Evolutionary conservation across 2,329 filamentous ascomycete genomes (phyloP), one percentile per base, ranked within the genome.

Genomic region (Incumbomyces delicatus): DNA sequence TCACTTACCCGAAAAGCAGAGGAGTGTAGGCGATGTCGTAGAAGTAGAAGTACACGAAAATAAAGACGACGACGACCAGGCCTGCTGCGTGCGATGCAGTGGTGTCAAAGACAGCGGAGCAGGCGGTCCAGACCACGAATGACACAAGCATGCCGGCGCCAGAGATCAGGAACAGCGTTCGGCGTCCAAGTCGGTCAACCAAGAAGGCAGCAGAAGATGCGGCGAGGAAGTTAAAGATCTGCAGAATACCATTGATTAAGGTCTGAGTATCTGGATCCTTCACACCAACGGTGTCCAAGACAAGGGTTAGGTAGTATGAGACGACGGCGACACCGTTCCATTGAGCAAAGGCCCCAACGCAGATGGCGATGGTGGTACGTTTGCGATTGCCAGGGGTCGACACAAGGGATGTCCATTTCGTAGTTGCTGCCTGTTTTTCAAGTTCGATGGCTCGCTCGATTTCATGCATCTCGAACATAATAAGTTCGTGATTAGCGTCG

Each of bases 341-440:
- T 50, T 79, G 76, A 3, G 70, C 71, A 62, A 78, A 78, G 48
- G 75, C 62, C 44, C 75, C 75, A 2, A 75, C 64, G 17, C 67
- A 65, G 34, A 77, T 58, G 14, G 72, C 63, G 47, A 80, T 77
- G 41, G 76, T 57, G 16, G 76, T 62, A 29, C 77, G 67, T 52
- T 72, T 70, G 34, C 76, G 69, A 58, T 79, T 80, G 32, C 72
- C 76, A 12, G 66, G 64, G 18, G 81, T 84, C 52, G 65, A 66
- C 55, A 83, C 54, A 54, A 84, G 80, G 58, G 82, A 78, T 13
- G 74, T 51, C 60, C 81, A 84, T 50, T 20, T 32, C 6, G 44
- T 47, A 14, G 41, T 14, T 6, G 47, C 22, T 1, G 52, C 53
- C 4, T 49, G 29, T 22, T 45, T 48, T 29, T 60, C 57, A 17